Evolutionary conservation across 1,284 basidiomycete genomes (phyloP).

Genomic region (Trichosporon faecale): DNA sequence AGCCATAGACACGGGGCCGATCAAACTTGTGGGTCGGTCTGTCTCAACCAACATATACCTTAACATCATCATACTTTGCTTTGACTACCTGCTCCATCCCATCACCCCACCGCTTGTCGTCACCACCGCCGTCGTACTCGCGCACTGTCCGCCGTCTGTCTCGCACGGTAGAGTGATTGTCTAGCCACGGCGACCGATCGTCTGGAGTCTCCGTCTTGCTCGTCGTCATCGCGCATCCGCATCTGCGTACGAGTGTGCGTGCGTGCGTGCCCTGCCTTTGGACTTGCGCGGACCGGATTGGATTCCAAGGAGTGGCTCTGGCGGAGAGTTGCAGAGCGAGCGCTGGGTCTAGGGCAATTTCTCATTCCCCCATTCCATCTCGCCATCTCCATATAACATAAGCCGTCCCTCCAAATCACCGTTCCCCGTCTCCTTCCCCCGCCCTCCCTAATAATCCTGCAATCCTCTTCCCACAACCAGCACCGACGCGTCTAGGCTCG

Average conservation of each 20-base stretch:
- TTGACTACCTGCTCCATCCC: not conserved
- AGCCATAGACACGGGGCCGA: conserved; percentile 3
- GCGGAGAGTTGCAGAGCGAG: not conserved
- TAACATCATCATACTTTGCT: not conserved
- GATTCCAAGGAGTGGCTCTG: not conserved
- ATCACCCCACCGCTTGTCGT: not conserved
- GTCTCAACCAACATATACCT: conserved; percentile 11
- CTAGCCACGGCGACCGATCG: not conserved
- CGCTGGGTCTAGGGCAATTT: not conserved
- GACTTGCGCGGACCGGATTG: not conserved
- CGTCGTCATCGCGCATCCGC: not conserved
- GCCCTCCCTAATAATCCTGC: not conserved
- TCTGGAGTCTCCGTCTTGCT: not conserved
- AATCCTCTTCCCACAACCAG: not conserved
- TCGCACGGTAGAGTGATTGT: not conserved
- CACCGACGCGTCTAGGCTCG: not conserved
- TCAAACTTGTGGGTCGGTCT: conserved; percentile 6
- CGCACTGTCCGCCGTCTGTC: not conserved
- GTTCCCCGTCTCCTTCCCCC: not conserved
- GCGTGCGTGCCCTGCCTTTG: not conserved
- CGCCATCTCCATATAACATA: conserved; percentile 11
- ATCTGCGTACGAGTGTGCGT: not conserved
- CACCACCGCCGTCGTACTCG: not conserved
- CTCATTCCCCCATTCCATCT: conserved; percentile 7
- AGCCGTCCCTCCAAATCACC: not conserved